Base-by-base conservation (phyloP, 805 yeast species). In the Schwanniomyces polymorphus region DNA sequence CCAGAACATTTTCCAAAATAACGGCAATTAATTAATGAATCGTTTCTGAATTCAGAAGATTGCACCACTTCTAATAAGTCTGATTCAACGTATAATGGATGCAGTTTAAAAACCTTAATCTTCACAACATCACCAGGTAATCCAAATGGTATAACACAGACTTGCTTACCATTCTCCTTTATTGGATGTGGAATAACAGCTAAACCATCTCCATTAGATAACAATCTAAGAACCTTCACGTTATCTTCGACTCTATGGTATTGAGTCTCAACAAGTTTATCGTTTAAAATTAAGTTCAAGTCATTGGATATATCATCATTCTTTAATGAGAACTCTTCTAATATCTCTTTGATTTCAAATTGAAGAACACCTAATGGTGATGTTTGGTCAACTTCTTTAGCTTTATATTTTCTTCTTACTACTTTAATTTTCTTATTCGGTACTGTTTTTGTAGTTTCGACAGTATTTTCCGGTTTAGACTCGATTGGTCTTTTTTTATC, bases 1-100 rank as follows among this genome's bases (percentile, higher is more conserved):
- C 98, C 98, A 1, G 96, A 88, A 64, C 97, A 91, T 52, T 82
- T 81, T 11, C 96, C 96, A 69, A 92, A 94, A 69, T 94, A 94
- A 52, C 80, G 76, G 69, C 97, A 90, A 53, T 78, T 78, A 47
- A 86, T 81, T 44, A 87, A 74, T 5, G 71, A 61, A 55, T 87
- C 85, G 50, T 88, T 75, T 59, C 80, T 68, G 40, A 55, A 61
- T 3, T 52, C 72, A 57, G 50, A 68, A 46, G 45, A 43, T 9
- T 52, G 50, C 2, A 70, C 56, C 4, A 89, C 78, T 33, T 74
- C 65, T 17, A 88, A 60, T 43, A 91, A 67, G 61, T 92, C 97
- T 9, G 87, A 75, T 58, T 88, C 95, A 42, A 81, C 87, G 63
- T 82, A 86, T 35, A 68, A 69, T 29, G 89, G 88, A 59, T 88